Conservation (phyloP, 352 stramenopile species). For the Phytophthora pini region DNA sequence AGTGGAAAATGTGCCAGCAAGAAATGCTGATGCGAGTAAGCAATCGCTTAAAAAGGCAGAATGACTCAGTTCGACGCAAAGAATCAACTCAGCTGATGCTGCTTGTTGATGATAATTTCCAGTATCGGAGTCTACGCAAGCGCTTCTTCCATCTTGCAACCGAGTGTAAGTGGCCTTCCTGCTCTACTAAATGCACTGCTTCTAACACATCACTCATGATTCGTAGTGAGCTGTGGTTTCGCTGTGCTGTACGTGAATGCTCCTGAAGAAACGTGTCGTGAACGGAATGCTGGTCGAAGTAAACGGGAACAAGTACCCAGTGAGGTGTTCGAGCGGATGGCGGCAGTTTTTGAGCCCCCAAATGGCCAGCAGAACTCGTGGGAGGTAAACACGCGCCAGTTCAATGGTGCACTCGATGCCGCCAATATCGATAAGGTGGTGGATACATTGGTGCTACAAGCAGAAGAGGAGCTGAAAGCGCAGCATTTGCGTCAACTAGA, state of each 20-base stretch:
- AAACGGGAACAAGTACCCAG: slow-evolving; percentile 41
- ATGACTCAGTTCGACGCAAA: background rate
- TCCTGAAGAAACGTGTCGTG: slow-evolving; percentile 35
- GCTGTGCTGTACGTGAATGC: slow-evolving; percentile 49
- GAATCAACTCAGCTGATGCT: slow-evolving; percentile 38
- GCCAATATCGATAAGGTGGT: slow-evolving; percentile 15
- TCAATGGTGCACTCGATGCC: slow-evolving; percentile 1
- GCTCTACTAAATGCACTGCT: slow-evolving; percentile 12
- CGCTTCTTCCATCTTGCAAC: slow-evolving; percentile 63
- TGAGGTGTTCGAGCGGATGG: slow-evolving; percentile 58
- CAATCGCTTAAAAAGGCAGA: slow-evolving; percentile 18
- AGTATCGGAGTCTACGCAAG: slow-evolving; percentile 74
- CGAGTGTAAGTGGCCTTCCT: slow-evolving; percentile 36
- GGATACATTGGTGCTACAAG: slow-evolving; percentile 25
- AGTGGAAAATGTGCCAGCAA: slow-evolving; percentile 62
- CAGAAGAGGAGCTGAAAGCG: slow-evolving; percentile 14
- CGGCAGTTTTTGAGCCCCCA: slow-evolving; percentile 49
- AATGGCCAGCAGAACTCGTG: slow-evolving; percentile 30
- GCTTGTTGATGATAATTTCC: slow-evolving; percentile 78
- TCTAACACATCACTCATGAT: slow-evolving; percentile 29
- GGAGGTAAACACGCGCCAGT: slow-evolving; percentile 41
- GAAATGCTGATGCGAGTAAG: slow-evolving; percentile 47
- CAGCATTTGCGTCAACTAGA: slow-evolving; percentile 3
- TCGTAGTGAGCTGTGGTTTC: slow-evolving; percentile 51
- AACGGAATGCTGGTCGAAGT: slow-evolving; percentile 49